Evolutionary conservation across 306 rosid genomes (phyloP), one percentile per base, ranked within the genome.

Genomic region (Castanea mollissima): DNA sequence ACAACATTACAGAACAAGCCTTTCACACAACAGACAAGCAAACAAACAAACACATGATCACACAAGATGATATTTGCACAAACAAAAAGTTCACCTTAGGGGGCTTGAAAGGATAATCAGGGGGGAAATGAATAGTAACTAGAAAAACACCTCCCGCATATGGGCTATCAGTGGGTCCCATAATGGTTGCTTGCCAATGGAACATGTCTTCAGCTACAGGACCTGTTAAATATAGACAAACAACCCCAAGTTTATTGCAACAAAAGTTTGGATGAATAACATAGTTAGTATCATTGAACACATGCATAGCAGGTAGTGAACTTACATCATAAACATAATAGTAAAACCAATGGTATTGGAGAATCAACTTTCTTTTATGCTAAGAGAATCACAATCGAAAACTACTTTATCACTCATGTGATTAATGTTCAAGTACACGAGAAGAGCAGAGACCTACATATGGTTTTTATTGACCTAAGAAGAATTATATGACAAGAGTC

Each of bases 201-300:
- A 90, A 90, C 94, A 90, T 90, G 79, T 90, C 92, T 69, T 90
- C 94, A 54, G 91, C 95, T 15, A 91, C 92, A 54, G 92, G 95
- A 55, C 95, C 92, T 91, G 74, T 55, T 62, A 72, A 41, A 71
- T 52, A 70, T 16, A 46, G 6, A 62, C 57, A 71, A 52, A 54
- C 29, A n/a, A 29, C 16, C 4, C 69, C 15, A 63, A 5, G 38
- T 63, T 59, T 63, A 29, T 3, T 29, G 20, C 20, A 11, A 29
- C 41, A 29, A 29, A 1, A 63, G 31, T 63, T 27, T 29, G 34
- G 65, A 59, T 29, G 2, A 29, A 29, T 63, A 63, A 29, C 19
- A 27, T 13, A 63, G 4, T 29, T 63, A 27, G 31, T 29, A 63
- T 27, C 38, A 18, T 2, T 29, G 20, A 63, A 27, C 3, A 18